Evolutionary conservation across 2,329 filamentous ascomycete species (phyloP).

Genomic region (Macrophomina phaseolina): DNA sequence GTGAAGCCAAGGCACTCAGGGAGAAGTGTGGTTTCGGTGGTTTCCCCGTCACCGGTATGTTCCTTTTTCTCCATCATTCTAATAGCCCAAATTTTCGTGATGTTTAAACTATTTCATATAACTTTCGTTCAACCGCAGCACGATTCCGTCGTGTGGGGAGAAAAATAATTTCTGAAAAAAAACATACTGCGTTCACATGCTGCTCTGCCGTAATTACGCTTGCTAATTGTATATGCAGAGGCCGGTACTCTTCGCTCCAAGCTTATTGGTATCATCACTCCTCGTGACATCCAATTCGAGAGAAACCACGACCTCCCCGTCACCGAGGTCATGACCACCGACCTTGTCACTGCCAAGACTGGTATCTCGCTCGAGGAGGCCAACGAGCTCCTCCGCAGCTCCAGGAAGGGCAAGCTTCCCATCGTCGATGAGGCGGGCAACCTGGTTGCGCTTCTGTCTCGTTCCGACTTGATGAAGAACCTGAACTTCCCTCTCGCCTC

Average conservation of each 20-base stretch:
- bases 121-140: conserved; percentile 99
- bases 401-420: conserved; percentile 98
- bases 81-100: conserved; percentile 61
- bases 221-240: conserved; percentile 61
- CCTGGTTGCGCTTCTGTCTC: conserved; percentile 59
- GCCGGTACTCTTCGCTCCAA: conserved; percentile 92
- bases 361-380: conserved; percentile 87
- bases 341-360: conserved; percentile 84
- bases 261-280: conserved; percentile 95
- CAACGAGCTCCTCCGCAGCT: conserved; percentile 90
- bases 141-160: conserved; percentile 89
- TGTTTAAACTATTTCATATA: conserved; percentile 78
- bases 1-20: conserved; percentile 89
- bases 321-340: conserved; percentile 91
- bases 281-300: conserved; percentile 97
- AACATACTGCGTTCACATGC: conserved; percentile 44
- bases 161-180: conserved; percentile 57
- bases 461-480: conserved; percentile 97
- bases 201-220: conserved; percentile 17
- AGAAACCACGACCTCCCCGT: conserved; percentile 74
- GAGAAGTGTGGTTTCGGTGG: conserved; percentile 98
- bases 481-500: conserved; percentile 95
- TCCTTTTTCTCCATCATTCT: conserved; percentile 31
- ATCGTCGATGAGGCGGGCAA: conserved; percentile 85
- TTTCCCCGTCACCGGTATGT: conserved; percentile 96